Conservation (phyloP, 192 early-diverging fungal genomes). For the Linnemannia zychae region DNA sequence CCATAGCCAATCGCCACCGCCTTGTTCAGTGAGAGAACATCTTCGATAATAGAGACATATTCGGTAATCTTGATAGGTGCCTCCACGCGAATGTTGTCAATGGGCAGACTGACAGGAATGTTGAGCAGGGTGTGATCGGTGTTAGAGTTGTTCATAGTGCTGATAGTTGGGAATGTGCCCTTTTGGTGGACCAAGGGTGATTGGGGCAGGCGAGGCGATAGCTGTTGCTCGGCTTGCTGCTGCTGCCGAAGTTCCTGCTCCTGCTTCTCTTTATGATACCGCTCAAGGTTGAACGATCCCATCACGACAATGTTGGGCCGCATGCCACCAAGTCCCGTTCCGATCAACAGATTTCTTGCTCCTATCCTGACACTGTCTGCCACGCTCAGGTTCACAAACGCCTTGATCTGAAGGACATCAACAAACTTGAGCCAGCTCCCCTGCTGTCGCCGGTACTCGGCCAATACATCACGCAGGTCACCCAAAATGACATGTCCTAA, state of each 20-base stretch:
- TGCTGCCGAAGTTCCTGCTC: constrained; percentile 14
- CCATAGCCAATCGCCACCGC: constrained; percentile 77
- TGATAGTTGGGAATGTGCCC: background rate
- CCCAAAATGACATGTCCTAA: constrained; percentile 74
- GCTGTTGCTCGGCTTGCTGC: background rate
- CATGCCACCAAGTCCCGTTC: constrained; percentile 77
- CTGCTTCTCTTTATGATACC: constrained; percentile 30
- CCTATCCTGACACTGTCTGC: constrained; percentile 63
- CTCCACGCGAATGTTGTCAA: constrained; percentile 68
- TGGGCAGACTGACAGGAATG: constrained; percentile 61
- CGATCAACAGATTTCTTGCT: constrained; percentile 69
- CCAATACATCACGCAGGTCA: constrained; percentile 62
- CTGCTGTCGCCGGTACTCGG: constrained; percentile 66
- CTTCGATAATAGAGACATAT: constrained; percentile 81
- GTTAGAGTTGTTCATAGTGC: constrained; percentile 7
- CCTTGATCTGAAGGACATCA: constrained; percentile 71
- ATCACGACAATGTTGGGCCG: constrained; percentile 76
- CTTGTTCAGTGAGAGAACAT: constrained; percentile 75
- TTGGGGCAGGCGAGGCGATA: background rate
- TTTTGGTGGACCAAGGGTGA: background rate
- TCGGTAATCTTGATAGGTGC: constrained; percentile 68
- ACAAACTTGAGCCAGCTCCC: constrained; percentile 72
- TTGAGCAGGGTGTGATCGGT: constrained; percentile 40
- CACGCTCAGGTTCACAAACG: constrained; percentile 73
- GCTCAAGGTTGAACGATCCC: constrained; percentile 66